Percentiles rank a stretch among this genome's conserved stretches.
These are phyloP conservation scores for Exophiala dermatitidis DNA, from an alignment of 2,329 filamentous ascomycete species.

Conservation along the genomic window DNA sequence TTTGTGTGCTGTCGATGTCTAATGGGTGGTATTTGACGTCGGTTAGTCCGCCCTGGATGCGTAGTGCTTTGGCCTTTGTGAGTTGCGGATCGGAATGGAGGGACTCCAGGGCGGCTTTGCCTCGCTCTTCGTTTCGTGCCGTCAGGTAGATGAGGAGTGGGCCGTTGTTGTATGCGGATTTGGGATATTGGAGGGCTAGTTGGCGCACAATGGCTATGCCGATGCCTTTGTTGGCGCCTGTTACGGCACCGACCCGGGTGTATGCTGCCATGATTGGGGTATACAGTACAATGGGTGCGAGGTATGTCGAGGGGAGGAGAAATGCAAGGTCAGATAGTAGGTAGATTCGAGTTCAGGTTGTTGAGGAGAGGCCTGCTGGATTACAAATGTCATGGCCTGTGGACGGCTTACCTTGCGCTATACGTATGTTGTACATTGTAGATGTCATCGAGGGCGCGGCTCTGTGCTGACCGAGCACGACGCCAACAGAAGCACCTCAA, in stretches of 20 bases:
- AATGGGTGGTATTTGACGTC: slow-evolving; percentile 44
- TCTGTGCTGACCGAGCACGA: no score
- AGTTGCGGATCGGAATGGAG: slow-evolving; percentile 42
- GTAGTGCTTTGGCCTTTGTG: slow-evolving; percentile 42
- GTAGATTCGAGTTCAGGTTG: no score
- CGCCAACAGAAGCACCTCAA: no score
- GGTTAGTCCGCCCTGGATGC: slow-evolving; percentile 37
- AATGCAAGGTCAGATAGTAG: no score
- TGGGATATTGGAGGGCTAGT: slow-evolving; percentile 48
- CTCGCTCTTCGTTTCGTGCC: slow-evolving; percentile 43
- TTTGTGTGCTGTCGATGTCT: slow-evolving; percentile 43
- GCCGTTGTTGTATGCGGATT: slow-evolving; percentile 42
- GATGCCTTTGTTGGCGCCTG: slow-evolving; percentile 47
- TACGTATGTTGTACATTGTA: no score
- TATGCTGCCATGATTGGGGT: slow-evolving; percentile 27
- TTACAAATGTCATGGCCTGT: no score
- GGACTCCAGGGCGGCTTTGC: slow-evolving; percentile 41
- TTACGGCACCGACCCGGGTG: slow-evolving; percentile 45
- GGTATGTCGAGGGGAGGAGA: not conserved
- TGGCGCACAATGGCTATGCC: slow-evolving; percentile 48
- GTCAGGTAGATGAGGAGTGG: slow-evolving; percentile 49
- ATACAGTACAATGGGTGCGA: not conserved
- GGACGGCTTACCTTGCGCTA: no score
- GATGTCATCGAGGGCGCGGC: no score
- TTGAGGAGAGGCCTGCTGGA: no score